Percentiles rank a stretch among this genome's conserved stretches.
These are phyloP conservation scores for Leishmania turanica DNA, from an alignment of 208 protist species.

Conservation along the genomic window DNA sequence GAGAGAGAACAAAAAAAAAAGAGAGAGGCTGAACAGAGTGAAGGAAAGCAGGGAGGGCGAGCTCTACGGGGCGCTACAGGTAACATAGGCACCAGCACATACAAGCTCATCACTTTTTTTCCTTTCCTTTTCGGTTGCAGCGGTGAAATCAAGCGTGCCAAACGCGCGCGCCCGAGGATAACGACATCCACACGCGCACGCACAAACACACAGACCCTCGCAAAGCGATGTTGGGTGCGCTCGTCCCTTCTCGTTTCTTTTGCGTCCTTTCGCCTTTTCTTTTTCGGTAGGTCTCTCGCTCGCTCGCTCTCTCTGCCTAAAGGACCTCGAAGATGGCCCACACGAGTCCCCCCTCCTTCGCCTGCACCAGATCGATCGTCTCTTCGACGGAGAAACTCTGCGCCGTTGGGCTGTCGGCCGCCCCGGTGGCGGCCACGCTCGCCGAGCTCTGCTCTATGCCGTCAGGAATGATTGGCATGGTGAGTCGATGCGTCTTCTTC, in stretches of 20 bases:
- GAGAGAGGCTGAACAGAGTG: conserved; percentile 16
- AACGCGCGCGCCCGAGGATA: background rate
- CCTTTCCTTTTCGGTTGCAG: background rate
- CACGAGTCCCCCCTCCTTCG: conserved; percentile 58
- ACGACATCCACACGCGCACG: background rate
- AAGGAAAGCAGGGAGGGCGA: background rate
- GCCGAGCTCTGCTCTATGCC: conserved; percentile 36
- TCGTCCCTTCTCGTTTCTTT: no score
- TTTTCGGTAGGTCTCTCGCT: background rate
- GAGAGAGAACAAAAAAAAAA: background rate
- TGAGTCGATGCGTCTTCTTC: background rate
- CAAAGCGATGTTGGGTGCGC: background rate
- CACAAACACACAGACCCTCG: background rate
- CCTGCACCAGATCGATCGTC: conserved; percentile 63
- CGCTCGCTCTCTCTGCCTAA: conserved; percentile 9
- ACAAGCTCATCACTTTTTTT: background rate
- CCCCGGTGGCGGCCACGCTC: conserved; percentile 9
- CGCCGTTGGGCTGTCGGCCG: background rate
- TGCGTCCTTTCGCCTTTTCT: background rate
- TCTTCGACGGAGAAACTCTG: conserved; percentile 55
- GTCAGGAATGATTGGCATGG: conserved; percentile 11
- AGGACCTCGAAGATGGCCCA: conserved; percentile 78
- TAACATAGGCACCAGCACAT: background rate
- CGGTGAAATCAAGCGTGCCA: background rate
- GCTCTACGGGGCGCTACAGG: background rate